Percentiles rank a stretch among this genome's conserved stretches.
phyloP scores from a whole-genome alignment of 768 basidiomycete species.

The Postia placenta region DNA sequence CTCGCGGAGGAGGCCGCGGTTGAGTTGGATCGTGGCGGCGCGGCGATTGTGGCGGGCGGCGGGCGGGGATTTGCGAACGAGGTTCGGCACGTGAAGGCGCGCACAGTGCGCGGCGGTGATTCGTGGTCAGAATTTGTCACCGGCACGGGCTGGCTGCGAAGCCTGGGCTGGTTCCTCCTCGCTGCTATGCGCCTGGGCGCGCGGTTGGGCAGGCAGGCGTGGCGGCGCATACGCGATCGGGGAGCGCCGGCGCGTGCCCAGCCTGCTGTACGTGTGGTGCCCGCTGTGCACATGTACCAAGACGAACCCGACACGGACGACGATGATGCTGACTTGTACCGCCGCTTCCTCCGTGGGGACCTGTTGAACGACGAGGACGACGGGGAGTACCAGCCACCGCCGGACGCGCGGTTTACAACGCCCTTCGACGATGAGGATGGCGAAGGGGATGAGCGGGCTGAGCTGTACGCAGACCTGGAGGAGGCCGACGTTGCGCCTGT shows the following conservation, averaged over 20 bases:
- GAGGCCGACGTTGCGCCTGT: slow-evolving; percentile 32
- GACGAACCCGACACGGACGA: slow-evolving; percentile 15
- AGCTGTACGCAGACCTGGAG: slow-evolving; percentile 51
- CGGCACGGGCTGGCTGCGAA: slow-evolving; percentile 35
- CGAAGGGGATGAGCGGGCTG: slow-evolving; percentile 38
- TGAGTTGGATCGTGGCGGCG: slow-evolving; percentile 37
- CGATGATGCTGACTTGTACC: slow-evolving; percentile 40
- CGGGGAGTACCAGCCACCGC: neutral
- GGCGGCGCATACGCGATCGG: slow-evolving; percentile 4
- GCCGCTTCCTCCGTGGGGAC: slow-evolving; percentile 57
- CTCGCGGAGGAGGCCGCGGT: slow-evolving; percentile 12
- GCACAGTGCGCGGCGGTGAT: slow-evolving; percentile 30
- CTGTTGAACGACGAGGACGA: slow-evolving; percentile 43
- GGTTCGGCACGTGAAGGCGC: slow-evolving; percentile 35
- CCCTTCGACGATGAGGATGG: slow-evolving; percentile 9
- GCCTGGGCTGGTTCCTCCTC: slow-evolving; percentile 27
- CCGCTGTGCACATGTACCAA: neutral
- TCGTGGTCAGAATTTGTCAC: slow-evolving; percentile 24
- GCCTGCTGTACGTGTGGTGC: neutral
- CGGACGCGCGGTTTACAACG: slow-evolving; percentile 4
- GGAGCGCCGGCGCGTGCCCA: neutral
- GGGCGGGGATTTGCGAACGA: slow-evolving; percentile 45
- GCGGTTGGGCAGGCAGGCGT: slow-evolving; percentile 2
- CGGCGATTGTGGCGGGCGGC: slow-evolving; percentile 30
- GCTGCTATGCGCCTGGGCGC: slow-evolving; percentile 13